phyloP scores from a whole-genome alignment of 2,329 filamentous ascomycete species.

The Cryphonectria japonica region DNA sequence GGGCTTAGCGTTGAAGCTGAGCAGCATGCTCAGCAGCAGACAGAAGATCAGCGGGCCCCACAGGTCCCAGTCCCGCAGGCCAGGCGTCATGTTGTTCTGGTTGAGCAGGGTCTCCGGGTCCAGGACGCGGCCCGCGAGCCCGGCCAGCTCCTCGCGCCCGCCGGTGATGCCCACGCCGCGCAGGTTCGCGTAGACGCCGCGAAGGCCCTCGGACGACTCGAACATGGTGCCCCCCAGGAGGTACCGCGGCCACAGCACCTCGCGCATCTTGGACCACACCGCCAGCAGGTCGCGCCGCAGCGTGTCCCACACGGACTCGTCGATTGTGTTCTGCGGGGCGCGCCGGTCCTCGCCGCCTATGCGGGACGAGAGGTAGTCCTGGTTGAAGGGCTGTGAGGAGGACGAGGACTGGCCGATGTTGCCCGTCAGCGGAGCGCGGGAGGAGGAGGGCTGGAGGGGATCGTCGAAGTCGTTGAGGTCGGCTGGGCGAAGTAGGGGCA shows the following conservation, averaged over 20 bases:
- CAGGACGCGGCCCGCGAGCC: conserved; percentile 64
- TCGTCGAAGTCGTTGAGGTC: conserved; percentile 94
- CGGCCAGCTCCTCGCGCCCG: conserved; percentile 64
- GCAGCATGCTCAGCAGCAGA: conserved; percentile 80
- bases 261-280: conserved; percentile 97
- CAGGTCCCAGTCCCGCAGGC: conserved; percentile 93
- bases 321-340: conserved; percentile 89
- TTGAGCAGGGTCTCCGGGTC: conserved; percentile 64
- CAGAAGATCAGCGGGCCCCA: conserved; percentile 98
- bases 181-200: conserved; percentile 65
- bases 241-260: conserved; percentile 95
- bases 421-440: conserved; percentile 80
- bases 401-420: conserved; percentile 70
- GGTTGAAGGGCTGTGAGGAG: conserved; percentile 61
- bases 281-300: conserved; percentile 87
- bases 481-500: conserved; percentile 50
- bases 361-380: conserved; percentile 83
- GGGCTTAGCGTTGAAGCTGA: conserved; percentile 78
- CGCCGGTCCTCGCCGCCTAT: conserved; percentile 93
- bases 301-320: conserved; percentile 98
- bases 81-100: conserved; percentile 80
- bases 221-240: conserved; percentile 75
- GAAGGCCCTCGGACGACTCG: conserved; percentile 56
- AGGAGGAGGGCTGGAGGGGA: conserved; percentile 69
- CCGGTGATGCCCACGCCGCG: conserved; percentile 62